A percentile compares a stretch with the other conserved stretches of the same genome.
Evolutionary conservation across 169 alveolate species (phyloP).

Genomic region (Pseudocohnilembus persalinus): DNA sequence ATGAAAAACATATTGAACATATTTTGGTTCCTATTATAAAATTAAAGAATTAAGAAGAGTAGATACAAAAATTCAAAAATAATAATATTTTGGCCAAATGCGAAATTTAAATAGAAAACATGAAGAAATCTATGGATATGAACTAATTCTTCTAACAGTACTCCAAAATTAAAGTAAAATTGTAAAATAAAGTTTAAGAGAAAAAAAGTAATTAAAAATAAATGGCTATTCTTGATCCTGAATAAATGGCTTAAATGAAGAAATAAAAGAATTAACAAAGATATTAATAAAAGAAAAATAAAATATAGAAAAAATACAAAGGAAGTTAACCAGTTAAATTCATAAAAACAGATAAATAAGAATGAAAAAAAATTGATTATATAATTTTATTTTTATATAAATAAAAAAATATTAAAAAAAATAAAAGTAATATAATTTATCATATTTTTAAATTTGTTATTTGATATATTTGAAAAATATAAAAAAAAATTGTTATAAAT

Average conservation of each 20-base stretch:
- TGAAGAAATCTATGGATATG: background rate
- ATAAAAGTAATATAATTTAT: too few species aligned
- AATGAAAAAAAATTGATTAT: background rate
- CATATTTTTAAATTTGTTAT: too few species aligned
- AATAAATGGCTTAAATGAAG: background rate
- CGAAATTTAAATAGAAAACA: background rate
- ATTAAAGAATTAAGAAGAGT: background rate
- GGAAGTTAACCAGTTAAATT: background rate
- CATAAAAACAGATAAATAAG: background rate
- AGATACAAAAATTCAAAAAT: too few species aligned
- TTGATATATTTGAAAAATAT: too few species aligned
- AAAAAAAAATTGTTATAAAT: too few species aligned
- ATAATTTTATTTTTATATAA: too few species aligned
- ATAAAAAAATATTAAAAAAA: too few species aligned
- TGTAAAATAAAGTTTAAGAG: background rate
- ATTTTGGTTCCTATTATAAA: background rate
- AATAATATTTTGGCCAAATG: background rate
- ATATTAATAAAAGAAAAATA: background rate
- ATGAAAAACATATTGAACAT: background rate
- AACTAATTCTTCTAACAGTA: background rate
- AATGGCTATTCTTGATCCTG: background rate
- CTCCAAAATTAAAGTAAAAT: background rate
- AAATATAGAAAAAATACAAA: too few species aligned
- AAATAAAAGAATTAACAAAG: background rate
- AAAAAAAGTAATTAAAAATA: too few species aligned